These are phyloP conservation scores for Fraxinus paxiana DNA, from an alignment of 305 asterid species.

Conservation along the genomic window DNA sequence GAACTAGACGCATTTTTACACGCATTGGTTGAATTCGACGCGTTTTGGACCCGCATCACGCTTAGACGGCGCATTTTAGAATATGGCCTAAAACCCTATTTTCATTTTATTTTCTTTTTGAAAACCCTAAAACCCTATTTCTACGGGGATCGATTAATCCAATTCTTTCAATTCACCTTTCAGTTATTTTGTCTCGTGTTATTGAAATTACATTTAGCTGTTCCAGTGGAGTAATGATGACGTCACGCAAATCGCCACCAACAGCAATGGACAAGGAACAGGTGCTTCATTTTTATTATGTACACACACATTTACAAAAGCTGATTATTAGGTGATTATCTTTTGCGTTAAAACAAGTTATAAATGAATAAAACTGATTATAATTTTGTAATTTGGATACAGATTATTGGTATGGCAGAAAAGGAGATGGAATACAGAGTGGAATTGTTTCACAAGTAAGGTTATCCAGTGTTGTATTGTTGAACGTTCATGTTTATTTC, in stretches of 20 bases:
- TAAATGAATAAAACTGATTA: background rate
- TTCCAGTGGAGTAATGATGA: background rate
- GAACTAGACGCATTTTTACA: too few relatives aligned
- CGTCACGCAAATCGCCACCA: background rate
- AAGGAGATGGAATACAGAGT: conserved; percentile 51
- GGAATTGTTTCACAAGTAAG: conserved; percentile 48
- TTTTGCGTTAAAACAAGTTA: background rate
- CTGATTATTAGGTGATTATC: background rate
- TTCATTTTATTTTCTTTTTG: background rate
- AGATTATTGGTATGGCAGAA: conserved; percentile 44
- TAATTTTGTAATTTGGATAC: background rate
- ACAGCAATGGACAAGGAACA: background rate
- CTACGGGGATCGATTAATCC: background rate
- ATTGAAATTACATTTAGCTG: background rate
- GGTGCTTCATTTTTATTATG: background rate
- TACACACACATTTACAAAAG: background rate
- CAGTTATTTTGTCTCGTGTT: background rate
- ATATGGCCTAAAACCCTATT: background rate
- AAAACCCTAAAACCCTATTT: background rate
- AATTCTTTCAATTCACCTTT: background rate
- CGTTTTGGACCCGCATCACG: too few relatives aligned
- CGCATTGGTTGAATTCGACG: too few relatives aligned
- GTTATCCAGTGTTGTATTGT: conserved; percentile 19
- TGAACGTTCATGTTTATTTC: background rate
- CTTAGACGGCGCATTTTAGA: too few relatives aligned